Evolutionary conservation across 495 filamentous ascomycete genomes (phyloP).

Genomic region (Lentithecium fluviatile): DNA sequence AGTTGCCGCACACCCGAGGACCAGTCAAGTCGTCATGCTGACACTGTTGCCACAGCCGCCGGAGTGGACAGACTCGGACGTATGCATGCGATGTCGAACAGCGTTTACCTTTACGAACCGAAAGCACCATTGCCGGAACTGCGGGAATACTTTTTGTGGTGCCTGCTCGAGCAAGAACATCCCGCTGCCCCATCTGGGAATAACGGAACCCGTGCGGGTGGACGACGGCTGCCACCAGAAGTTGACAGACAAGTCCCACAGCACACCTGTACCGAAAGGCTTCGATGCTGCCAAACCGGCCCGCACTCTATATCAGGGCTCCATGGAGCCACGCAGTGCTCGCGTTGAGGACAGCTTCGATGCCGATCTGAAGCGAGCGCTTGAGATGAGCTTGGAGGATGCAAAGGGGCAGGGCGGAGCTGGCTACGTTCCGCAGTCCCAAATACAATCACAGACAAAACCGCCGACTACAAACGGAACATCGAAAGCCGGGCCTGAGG

Average conservation of each 20-base stretch:
- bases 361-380: conserved; percentile 85
- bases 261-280: conserved; percentile 44
- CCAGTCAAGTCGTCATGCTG: conserved; percentile 8
- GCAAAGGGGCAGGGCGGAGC: conserved; percentile 64
- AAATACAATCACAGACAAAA: conserved; percentile 43
- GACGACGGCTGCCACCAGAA: conserved; percentile 94
- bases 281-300: conserved; percentile 48
- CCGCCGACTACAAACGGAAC: conserved; percentile 49
- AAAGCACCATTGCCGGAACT: conserved; percentile 97
- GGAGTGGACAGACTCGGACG: conserved; percentile 96
- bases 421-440: conserved; percentile 67
- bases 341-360: conserved; percentile 87
- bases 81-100: conserved; percentile 96
- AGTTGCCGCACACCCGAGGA: conserved; percentile 42
- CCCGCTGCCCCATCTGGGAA: conserved; percentile 88
- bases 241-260: conserved; percentile 70
- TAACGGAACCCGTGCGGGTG: conserved; percentile 87
- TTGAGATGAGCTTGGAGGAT: conserved; percentile 96
- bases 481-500: conserved; percentile 45
- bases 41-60: conserved; percentile 64
- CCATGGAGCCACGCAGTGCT: conserved; percentile 87
- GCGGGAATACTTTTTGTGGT: conserved; percentile 93
- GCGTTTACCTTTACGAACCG: conserved; percentile 96
- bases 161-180: conserved; percentile 87
- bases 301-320: conserved; percentile 52